These are phyloP conservation scores for Bruguiera parviflora DNA, from an alignment of 345 rosid species.

Conservation along the genomic window DNA sequence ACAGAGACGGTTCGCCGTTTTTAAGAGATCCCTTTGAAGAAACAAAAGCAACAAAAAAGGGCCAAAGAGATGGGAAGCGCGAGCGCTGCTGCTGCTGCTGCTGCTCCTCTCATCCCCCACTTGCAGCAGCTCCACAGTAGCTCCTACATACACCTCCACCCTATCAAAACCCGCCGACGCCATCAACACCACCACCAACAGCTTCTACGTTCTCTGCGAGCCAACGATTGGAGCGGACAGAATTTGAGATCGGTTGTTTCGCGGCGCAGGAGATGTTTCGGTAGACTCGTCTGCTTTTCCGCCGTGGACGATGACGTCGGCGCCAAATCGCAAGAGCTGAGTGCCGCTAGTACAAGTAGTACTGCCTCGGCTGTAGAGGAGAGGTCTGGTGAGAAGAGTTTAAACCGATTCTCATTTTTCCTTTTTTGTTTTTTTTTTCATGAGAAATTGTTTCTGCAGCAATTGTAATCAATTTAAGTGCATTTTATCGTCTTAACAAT, in stretches of 20 bases:
- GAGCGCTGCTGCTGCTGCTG: slow-evolving; percentile 57
- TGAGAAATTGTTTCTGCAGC: no score
- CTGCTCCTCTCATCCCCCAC: slow-evolving; percentile 43
- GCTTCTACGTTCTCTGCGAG: slow-evolving; percentile 19
- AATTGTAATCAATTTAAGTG: no score
- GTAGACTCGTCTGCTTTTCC: slow-evolving; percentile 36
- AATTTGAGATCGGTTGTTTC: slow-evolving; percentile 30
- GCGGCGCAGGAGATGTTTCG: slow-evolving; percentile 24
- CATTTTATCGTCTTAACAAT: no score
- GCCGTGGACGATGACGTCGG: slow-evolving; percentile 50
- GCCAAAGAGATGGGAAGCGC: slow-evolving; percentile 56
- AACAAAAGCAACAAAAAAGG: neutral
- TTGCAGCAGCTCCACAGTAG: slow-evolving; percentile 39
- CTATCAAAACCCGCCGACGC: slow-evolving; percentile 20
- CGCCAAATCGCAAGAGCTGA: slow-evolving; percentile 35
- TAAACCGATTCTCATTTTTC: neutral
- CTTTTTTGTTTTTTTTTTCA: neutral
- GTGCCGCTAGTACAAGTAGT: slow-evolving; percentile 12
- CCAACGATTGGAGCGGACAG: slow-evolving; percentile 21
- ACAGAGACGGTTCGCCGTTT: neutral
- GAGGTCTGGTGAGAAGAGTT: slow-evolving; percentile 47
- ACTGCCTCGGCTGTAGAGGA: slow-evolving; percentile 56
- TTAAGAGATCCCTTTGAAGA: no score
- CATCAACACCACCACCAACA: neutral
- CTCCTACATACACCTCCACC: slow-evolving; percentile 34